These are phyloP conservation scores for Yamadazyma songkhlaensis DNA, from an alignment of 1,139 yeast genomes.

Conservation along the genomic window DNA sequence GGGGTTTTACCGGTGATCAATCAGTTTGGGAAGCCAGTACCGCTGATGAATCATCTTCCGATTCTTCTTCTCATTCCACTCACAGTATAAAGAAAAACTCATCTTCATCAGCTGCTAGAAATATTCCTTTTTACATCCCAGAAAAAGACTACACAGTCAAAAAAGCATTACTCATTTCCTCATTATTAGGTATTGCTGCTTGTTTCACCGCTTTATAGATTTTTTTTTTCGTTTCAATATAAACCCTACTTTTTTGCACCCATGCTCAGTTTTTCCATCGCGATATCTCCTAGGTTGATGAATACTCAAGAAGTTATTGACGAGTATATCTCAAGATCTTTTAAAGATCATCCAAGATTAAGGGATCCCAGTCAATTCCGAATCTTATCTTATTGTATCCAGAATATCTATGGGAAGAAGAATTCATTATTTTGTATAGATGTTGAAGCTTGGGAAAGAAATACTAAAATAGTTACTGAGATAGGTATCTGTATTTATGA, in stretches of 20 bases:
- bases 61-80: constrained; percentile 12
- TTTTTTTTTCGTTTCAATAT: not conserved
- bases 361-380: constrained; percentile 13
- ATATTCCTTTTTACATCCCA: constrained; percentile 5
- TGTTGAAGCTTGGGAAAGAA: constrained; percentile 62
- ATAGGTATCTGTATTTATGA: constrained; percentile 69
- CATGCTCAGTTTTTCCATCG: not conserved
- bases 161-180: constrained; percentile 11
- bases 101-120: constrained; percentile 17
- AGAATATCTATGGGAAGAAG: constrained; percentile 25
- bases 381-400: constrained; percentile 9
- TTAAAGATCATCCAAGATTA: constrained; percentile 12
- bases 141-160: constrained; percentile 14
- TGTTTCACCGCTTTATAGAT: constrained; percentile 10
- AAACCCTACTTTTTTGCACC: not conserved
- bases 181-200: constrained; percentile 12
- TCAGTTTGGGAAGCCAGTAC: constrained; percentile 28
- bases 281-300: not conserved
- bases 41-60: constrained; percentile 4
- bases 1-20: constrained; percentile 45
- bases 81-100: constrained; percentile 18
- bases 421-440: constrained; percentile 54
- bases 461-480: constrained; percentile 52
- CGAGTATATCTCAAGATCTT: constrained; percentile 4
- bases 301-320: constrained; percentile 3